phyloP scores from a whole-genome alignment of 305 asterid species.

The Ajuga reptans region DNA sequence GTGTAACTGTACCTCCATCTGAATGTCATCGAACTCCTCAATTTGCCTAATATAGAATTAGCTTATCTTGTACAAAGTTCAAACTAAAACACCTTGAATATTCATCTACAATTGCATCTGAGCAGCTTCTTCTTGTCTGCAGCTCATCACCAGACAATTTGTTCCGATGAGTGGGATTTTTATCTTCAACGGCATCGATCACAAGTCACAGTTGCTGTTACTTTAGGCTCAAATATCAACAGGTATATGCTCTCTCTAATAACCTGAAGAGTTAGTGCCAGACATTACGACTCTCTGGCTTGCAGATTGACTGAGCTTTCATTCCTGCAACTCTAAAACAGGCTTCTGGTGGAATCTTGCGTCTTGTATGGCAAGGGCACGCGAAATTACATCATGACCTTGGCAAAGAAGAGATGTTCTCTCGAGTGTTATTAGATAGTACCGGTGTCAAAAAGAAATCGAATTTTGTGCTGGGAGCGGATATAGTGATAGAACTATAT shows the following conservation, averaged over 20 bases:
- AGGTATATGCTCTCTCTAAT: conserved; percentile 21
- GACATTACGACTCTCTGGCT: background rate
- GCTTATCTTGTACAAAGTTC: background rate
- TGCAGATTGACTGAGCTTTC: conserved; percentile 1
- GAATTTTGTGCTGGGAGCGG: background rate
- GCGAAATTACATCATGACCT: background rate
- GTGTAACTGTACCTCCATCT: background rate
- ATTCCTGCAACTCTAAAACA: background rate
- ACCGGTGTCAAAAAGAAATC: background rate
- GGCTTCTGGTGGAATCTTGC: background rate
- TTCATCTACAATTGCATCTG: background rate
- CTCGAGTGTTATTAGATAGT: background rate
- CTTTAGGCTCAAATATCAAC: conserved; percentile 32
- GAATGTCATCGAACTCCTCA: background rate
- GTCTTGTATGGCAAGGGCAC: background rate
- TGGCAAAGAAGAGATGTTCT: background rate
- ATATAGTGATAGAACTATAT: too few relatives aligned
- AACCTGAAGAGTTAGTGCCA: background rate
- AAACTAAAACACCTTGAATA: background rate
- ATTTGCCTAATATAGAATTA: background rate
- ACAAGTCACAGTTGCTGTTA: conserved; percentile 69
- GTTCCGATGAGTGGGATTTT: conserved; percentile 86
- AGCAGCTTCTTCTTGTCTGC: conserved; percentile 19
- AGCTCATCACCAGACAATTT: conserved; percentile 89
- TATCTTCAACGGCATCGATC: conserved; percentile 79